Conservation (phyloP, 371 early-diverging fungal genomes). For the Polyrhizophydium stewartii region DNA sequence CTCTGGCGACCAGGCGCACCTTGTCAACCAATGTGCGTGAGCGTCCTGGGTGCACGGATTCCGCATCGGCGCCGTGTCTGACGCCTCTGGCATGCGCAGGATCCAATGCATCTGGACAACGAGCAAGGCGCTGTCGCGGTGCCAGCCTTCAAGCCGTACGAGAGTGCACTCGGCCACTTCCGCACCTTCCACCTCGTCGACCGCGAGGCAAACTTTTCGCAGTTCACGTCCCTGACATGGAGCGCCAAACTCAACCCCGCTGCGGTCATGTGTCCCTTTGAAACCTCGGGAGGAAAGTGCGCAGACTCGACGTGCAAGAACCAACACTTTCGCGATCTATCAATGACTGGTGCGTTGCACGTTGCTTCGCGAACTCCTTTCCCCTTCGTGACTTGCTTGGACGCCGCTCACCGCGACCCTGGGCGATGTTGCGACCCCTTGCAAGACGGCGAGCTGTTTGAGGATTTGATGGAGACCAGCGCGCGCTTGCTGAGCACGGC, state of each 20-base stretch:
- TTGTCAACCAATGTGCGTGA: no score
- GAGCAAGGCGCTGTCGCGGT: no score
- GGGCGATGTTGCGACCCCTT: neutral
- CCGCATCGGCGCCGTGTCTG: no score
- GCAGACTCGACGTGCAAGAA: conserved; percentile 17
- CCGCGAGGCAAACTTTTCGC: neutral
- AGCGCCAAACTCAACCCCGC: conserved; percentile 19
- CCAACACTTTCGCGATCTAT: conserved; percentile 26
- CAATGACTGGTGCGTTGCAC: conserved; percentile 11
- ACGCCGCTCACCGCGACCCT: neutral
- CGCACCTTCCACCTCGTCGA: neutral
- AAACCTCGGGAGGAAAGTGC: conserved; percentile 28
- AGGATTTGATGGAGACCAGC: conserved; percentile 8
- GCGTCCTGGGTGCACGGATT: no score
- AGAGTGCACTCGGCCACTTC: no score
- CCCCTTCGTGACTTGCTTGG: neutral
- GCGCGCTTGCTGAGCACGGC: neutral
- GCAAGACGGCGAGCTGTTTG: conserved; percentile 15
- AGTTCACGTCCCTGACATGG: conserved; percentile 1
- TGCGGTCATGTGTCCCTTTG: conserved; percentile 20
- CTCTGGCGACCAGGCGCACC: no score
- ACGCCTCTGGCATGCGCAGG: no score
- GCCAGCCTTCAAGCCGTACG: no score
- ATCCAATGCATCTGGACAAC: no score
- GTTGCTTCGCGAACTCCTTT: neutral